Evolutionary conservation across 2,329 filamentous ascomycete species (phyloP).

Genomic region (Aspergillus puulaauensis): DNA sequence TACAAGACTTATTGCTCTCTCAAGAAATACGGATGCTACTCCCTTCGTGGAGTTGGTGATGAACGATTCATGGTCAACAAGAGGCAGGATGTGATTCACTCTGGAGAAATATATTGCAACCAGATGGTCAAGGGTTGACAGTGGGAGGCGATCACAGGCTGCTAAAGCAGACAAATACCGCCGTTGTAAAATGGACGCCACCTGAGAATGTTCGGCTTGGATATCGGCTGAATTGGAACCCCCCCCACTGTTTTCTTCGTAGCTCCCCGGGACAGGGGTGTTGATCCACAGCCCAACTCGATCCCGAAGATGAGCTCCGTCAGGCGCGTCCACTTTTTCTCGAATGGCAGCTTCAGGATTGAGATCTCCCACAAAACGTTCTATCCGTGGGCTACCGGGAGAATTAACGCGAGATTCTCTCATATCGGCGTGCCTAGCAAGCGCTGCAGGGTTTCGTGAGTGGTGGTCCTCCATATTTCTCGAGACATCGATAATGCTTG

Average conservation of each 20-base stretch:
- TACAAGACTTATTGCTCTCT: slow-evolving; percentile 41
- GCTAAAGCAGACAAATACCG: slow-evolving; percentile 25
- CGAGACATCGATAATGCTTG: neutral
- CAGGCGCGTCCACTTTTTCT: slow-evolving; percentile 28
- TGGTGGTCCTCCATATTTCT: neutral
- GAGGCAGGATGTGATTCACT: slow-evolving; percentile 39
- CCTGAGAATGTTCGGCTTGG: slow-evolving; percentile 3
- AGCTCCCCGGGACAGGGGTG: slow-evolving; percentile 17
- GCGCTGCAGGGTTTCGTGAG: neutral
- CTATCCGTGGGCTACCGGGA: slow-evolving; percentile 17
- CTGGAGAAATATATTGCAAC: slow-evolving; percentile 37
- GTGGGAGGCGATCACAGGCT: slow-evolving; percentile 32
- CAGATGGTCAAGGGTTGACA: slow-evolving; percentile 31
- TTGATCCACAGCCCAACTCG: slow-evolving; percentile 36
- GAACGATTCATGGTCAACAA: slow-evolving; percentile 32
- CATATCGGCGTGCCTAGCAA: neutral
- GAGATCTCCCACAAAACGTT: slow-evolving; percentile 41
- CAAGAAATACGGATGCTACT: slow-evolving; percentile 34
- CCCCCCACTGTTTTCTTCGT: slow-evolving; percentile 2
- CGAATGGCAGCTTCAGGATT: slow-evolving; percentile 43
- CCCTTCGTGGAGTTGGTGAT: slow-evolving; percentile 21
- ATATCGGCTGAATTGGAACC: neutral
- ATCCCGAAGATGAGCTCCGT: slow-evolving; percentile 26
- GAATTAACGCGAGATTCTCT: neutral
- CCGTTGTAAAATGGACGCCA: slow-evolving; percentile 23